A percentile compares a stretch with the other conserved stretches of the same genome.
Evolutionary conservation across 495 filamentous ascomycete genomes (phyloP).

Genomic region (Podospora didyma): DNA sequence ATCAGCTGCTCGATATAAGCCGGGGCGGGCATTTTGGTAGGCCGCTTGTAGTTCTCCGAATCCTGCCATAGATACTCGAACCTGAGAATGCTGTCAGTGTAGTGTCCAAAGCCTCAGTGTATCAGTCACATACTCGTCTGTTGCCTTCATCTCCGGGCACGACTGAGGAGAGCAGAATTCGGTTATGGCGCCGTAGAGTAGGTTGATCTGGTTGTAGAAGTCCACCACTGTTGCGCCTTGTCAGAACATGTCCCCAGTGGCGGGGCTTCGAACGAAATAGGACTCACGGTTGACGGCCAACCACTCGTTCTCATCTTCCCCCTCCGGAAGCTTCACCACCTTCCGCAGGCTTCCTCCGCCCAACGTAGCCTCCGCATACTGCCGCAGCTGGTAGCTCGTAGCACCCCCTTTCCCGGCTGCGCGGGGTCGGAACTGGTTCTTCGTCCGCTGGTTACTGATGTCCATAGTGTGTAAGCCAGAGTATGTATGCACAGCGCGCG

Average conservation of each 20-base stretch:
- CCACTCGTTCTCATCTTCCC: slow-evolving; percentile 97
- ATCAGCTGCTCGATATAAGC: slow-evolving; percentile 97
- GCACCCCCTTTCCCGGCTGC: slow-evolving; percentile 78
- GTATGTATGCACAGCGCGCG: slow-evolving; percentile 28
- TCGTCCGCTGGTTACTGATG: slow-evolving; percentile 78
- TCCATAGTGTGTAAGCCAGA: slow-evolving; percentile 22
- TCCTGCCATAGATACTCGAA: slow-evolving; percentile 99
- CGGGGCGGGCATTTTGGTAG: slow-evolving; percentile 96
- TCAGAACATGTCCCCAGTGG: slow-evolving; percentile 5
- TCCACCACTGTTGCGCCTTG: slow-evolving; percentile 70
- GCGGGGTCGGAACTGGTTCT: slow-evolving; percentile 88
- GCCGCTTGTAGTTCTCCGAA: slow-evolving; percentile 83
- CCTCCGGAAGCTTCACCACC: slow-evolving; percentile 93
- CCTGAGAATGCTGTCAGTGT: slow-evolving; percentile 41
- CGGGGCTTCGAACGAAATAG: neutral
- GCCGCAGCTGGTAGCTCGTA: slow-evolving; percentile 90
- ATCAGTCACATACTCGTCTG: slow-evolving; percentile 71
- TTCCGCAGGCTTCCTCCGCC: slow-evolving; percentile 93
- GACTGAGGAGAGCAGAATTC: slow-evolving; percentile 97
- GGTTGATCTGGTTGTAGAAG: slow-evolving; percentile 99
- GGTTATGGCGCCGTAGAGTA: slow-evolving; percentile 96
- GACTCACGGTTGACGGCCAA: slow-evolving; percentile 84
- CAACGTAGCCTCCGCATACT: slow-evolving; percentile 95
- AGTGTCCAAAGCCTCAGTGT: neutral
- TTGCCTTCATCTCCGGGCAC: slow-evolving; percentile 99